phyloP scores from a whole-genome alignment of 2,329 filamentous ascomycete genomes.

The Gaeumannomyces tritici region DNA sequence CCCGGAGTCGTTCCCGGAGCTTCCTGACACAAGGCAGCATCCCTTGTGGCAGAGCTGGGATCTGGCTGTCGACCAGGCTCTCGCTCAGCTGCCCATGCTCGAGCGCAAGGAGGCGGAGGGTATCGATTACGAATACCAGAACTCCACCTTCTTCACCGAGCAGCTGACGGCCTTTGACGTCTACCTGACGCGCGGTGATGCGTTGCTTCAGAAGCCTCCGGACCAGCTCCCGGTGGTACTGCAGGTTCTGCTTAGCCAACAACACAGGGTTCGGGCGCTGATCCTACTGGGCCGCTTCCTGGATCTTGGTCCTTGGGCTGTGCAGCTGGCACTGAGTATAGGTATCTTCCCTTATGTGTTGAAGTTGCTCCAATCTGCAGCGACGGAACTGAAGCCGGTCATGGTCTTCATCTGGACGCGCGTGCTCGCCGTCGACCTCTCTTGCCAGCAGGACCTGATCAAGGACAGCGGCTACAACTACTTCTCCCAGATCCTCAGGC shows the following conservation, averaged over 20 bases:
- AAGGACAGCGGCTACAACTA: slow-evolving; percentile 98
- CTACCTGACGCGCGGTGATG: slow-evolving; percentile 73
- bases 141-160: slow-evolving; percentile 93
- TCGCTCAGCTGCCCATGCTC: slow-evolving; percentile 79
- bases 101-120: slow-evolving; percentile 67
- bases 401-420: slow-evolving; percentile 99
- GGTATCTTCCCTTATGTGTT: slow-evolving; percentile 99
- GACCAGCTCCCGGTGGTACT: slow-evolving; percentile 94
- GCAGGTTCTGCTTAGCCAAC: slow-evolving; percentile 90
- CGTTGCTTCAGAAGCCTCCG: slow-evolving; percentile 75
- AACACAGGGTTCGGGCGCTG: slow-evolving; percentile 81
- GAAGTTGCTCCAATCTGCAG: slow-evolving; percentile 90
- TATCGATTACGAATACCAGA: slow-evolving; percentile 81
- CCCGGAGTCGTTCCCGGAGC: slow-evolving; percentile 79
- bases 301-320: slow-evolving; percentile 93
- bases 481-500: slow-evolving; percentile 87
- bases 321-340: slow-evolving; percentile 94
- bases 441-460: slow-evolving; percentile 84
- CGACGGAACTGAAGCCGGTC: slow-evolving; percentile 87
- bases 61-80: slow-evolving; percentile 87
- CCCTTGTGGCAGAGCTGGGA: slow-evolving; percentile 98
- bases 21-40: slow-evolving; percentile 94
- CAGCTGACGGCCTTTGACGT: slow-evolving; percentile 96
- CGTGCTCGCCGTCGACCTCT: slow-evolving; percentile 88
- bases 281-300: slow-evolving; percentile 90